Evolutionary conservation across 805 yeast species (phyloP), one percentile per base, ranked within the genome.

Genomic region (Yamadazyma ubonensis): DNA sequence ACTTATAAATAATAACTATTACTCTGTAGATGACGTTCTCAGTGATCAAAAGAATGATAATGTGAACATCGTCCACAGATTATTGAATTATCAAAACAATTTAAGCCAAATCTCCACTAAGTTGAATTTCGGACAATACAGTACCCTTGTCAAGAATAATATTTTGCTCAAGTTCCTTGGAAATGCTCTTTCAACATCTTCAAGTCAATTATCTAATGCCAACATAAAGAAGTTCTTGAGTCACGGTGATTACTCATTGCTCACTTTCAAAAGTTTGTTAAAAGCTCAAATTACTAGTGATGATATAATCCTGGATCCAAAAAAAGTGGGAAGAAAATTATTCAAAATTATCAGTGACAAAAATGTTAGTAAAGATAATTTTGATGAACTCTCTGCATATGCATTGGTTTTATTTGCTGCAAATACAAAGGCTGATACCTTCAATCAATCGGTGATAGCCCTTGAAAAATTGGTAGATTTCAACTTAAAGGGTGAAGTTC

Each of bases 1-100:
- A 26, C 55, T 78, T 8, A 53, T 75, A 32, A 55, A 59, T 36
- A 77, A 72, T 49, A 79, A 81, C 53, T 51, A 56, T 33, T 55
- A 65, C 29, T 58, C 74, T 7, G 50, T 67, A 10, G 38, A 44
- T 44, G 58, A 9, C 35, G 40, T 33, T 27, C 25, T 29, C 17
- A 12, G 15, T 3, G 28, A 33, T 3, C 25, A 28, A 11, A 17
- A 22, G n/a, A n/a, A 14, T n/a, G 41, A 20, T 2, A 50, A 74
- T 61, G 41, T 51, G 54, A 38, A 62, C 47, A 50, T 63, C 23
- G 43, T 58, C 18, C 59, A 62, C 21, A 53, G 73, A 31, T 67
- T 60, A 31, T 55, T 69, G 49, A 53, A 59, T 45, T 65, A 64
- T 40, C 63, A 32, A 58, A 58, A 55, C 45, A 41, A 44, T 61